A percentile compares a stretch with the other conserved stretches of the same genome.
These are phyloP conservation scores for Takashimella koratensis DNA, from an alignment of 1,284 basidiomycete species.

Conservation along the genomic window DNA sequence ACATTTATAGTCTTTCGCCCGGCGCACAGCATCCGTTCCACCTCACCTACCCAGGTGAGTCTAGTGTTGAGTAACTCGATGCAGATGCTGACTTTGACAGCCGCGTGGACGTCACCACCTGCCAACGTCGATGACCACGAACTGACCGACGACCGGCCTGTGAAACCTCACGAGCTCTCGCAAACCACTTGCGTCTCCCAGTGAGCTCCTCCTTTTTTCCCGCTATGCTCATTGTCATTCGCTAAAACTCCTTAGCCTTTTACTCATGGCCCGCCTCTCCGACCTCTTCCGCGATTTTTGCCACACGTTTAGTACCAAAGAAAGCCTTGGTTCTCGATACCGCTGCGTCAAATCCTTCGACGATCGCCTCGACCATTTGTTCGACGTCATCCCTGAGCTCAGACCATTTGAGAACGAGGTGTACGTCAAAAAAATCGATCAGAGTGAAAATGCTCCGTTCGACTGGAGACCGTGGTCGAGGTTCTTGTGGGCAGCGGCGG, in stretches of 20 bases:
- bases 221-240: too few relatives aligned
- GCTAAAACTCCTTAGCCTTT: slow-evolving; percentile 7
- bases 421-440: neutral
- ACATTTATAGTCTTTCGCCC: slow-evolving; percentile 9
- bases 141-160: slow-evolving; percentile 6
- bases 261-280: slow-evolving; percentile 14
- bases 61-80: too few relatives aligned
- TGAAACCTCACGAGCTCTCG: slow-evolving; percentile 8
- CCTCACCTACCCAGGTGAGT: slow-evolving; percentile 12
- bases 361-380: slow-evolving; percentile 2
- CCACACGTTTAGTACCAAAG: slow-evolving; percentile 9
- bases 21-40: slow-evolving; percentile 15
- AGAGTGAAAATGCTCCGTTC: slow-evolving; percentile 2
- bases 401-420: slow-evolving; percentile 7
- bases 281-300: slow-evolving; percentile 16
- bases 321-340: slow-evolving; percentile 8
- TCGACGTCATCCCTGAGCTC: slow-evolving; percentile 10
- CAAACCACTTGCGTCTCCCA: slow-evolving; percentile 13
- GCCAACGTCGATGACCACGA: slow-evolving; percentile 18
- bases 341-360: slow-evolving; percentile 11
- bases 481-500: slow-evolving; percentile 17
- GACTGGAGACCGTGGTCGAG: slow-evolving; percentile 20
- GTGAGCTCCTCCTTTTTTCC: slow-evolving; percentile 9
- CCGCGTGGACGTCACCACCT: slow-evolving; percentile 16
- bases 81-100: neutral